Evolutionary conservation across 805 yeast species (phyloP), one percentile per base, ranked within the genome.

Genomic region (Scheffersomyces spartinae): DNA sequence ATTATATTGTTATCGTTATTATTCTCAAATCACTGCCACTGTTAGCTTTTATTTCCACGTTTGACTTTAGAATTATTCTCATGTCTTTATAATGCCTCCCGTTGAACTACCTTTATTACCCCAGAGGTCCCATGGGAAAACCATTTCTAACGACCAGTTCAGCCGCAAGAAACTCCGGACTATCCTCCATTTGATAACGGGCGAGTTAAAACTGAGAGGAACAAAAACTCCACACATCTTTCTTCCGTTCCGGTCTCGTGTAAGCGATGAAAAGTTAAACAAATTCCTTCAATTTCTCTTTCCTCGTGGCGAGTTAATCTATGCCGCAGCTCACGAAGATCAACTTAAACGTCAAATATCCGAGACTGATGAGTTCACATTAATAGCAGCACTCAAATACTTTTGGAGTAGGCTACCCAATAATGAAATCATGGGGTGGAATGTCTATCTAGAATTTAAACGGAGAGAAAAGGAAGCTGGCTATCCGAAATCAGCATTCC

Each of bases 351-450:
- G 55, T 25, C 45, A 47, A 21, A n/a, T n/a, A n/a, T n/a, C n/a
- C n/a, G n/a, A n/a, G n/a, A 63, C 75, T 0, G 84, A 81, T 36
- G 83, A 73, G 29, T 75, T 69, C 46, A 77, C 86, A 1, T 52
- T 85, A 20, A 71, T 80, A 18, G 68, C 83, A 29, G 77, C 77
- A 1, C 56, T 85, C 31, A 84, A 83, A 45, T 85, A 81, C 52
- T 59, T 83, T 23, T 85, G 96, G 96, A 71, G 86, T 32, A 61
- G 96, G 31, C 51, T 86, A 12, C 88, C 88, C 6, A 77, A 75
- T 29, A 68, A 71, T 32, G 83, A 85, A 36, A 64, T 85, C 16
- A 73, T 85, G 22, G 91, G 94, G 1, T 84, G 94, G 94, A 78
- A 75, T 28, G 72, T 83, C 0, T 85, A 85, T 47, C 58, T 73